Percentiles rank a stretch among this genome's conserved stretches.
These are phyloP conservation scores for Xylariales sp. DNA, from an alignment of 2,329 filamentous ascomycete species.

Conservation along the genomic window DNA sequence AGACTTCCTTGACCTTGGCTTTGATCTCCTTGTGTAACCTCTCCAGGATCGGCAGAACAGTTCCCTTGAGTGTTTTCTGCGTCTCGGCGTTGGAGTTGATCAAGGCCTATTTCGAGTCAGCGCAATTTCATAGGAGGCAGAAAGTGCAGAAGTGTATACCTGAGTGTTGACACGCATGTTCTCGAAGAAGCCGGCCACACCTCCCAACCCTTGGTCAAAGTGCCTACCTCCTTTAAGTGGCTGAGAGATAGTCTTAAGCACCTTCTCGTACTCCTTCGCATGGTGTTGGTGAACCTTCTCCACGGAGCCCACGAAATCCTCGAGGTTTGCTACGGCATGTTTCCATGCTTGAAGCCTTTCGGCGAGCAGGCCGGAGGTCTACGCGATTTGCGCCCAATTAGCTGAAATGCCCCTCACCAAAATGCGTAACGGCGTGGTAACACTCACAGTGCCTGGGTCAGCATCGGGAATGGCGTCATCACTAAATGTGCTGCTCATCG, in stretches of 20 bases:
- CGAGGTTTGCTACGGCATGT: constrained; percentile 83
- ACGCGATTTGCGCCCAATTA: constrained; percentile 8
- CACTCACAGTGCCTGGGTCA: constrained; percentile 53
- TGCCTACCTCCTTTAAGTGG: constrained; percentile 87
- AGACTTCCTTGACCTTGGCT: constrained; percentile 87
- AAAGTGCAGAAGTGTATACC: constrained; percentile 38
- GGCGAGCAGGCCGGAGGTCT: constrained; percentile 76
- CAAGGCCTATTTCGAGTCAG: constrained; percentile 54
- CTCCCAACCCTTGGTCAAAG: constrained; percentile 86
- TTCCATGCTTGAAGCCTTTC: constrained; percentile 95
- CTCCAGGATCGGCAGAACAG: constrained; percentile 82
- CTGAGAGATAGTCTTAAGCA: constrained; percentile 84
- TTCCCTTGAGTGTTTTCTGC: constrained; percentile 81
- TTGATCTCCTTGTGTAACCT: constrained; percentile 95
- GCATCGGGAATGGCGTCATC: constrained; percentile 57
- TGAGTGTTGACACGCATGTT: constrained; percentile 89
- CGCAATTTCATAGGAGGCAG: constrained; percentile 10
- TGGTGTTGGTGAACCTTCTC: constrained; percentile 83
- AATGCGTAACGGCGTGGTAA: too few species aligned
- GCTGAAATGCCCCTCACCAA: too few species aligned
- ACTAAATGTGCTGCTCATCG: constrained; percentile 36
- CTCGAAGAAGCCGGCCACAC: constrained; percentile 86
- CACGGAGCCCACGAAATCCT: constrained; percentile 80
- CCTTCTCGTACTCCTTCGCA: constrained; percentile 92
- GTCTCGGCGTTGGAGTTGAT: constrained; percentile 88